Conservation (phyloP, 345 rosid species). For the Gossypioides kirkii region DNA sequence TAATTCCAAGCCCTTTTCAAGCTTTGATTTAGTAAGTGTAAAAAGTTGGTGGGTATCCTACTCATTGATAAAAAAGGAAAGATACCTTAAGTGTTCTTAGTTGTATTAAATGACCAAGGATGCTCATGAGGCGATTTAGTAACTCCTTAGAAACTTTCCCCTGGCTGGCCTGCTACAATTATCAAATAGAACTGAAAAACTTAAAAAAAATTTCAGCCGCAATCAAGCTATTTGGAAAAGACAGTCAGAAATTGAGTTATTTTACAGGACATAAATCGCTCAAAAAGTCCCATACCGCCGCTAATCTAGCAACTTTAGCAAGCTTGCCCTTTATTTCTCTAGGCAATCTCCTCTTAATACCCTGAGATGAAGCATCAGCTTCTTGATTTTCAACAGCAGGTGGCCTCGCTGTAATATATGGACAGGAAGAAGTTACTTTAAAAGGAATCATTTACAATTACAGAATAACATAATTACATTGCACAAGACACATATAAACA, state of each 20-base stretch:
- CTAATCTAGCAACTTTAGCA: slow-evolving; percentile 72
- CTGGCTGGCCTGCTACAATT: slow-evolving; percentile 61
- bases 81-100: slow-evolving; percentile 86
- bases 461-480: not conserved
- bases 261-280: not conserved
- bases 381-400: slow-evolving; percentile 72
- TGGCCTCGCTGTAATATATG: slow-evolving; percentile 64
- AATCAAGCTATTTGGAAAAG: not conserved
- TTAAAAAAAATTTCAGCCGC: not conserved
- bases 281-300: slow-evolving; percentile 44
- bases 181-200: slow-evolving; percentile 9
- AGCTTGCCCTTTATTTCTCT: slow-evolving; percentile 63
- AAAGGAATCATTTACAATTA: slow-evolving; percentile 8
- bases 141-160: slow-evolving; percentile 78
- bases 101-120: slow-evolving; percentile 85
- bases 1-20: not conserved
- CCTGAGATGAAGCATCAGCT: slow-evolving; percentile 60
- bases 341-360: slow-evolving; percentile 73
- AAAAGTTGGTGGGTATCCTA: not conserved
- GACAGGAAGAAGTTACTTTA: slow-evolving; percentile 3
- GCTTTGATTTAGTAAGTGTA: not conserved
- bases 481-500: slow-evolving; percentile 22
- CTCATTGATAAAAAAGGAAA: not conserved
- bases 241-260: not conserved
- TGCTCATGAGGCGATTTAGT: slow-evolving; percentile 74